Evolutionary conservation across 257 asterid species (phyloP), one percentile per base, ranked within the genome.

Genomic region (Solanum ossicruentum): DNA sequence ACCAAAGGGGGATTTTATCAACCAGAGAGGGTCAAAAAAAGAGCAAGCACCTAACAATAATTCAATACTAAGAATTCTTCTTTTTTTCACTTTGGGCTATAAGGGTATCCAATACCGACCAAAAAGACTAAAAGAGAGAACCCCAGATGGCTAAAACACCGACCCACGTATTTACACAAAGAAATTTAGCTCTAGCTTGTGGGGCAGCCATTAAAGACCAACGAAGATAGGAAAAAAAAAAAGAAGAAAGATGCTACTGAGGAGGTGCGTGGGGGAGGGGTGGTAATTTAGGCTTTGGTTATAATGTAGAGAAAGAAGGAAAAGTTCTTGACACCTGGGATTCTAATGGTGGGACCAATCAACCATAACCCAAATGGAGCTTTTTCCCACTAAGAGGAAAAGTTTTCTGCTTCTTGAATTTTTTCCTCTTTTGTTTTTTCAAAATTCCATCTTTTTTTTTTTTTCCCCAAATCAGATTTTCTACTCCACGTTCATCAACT

Each of bases 141-240:
- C 83, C 84, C 61, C 84, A 84, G 83, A 87, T 61, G 55, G 65
- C 84, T 80, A 87, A 84, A 89, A 85, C 91, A 92, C 75, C 93
- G 88, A 87, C 91, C 93, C 91, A 92, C 88, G 85, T 84, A 86
- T 84, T 85, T 56, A 91, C 86, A 88, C 67, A 90, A 87, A 86
- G 88, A 90, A 89, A 84, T 86, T 87, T 84, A 83, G 90, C 52
- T 51, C 36, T 83, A 69, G 43, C 11, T 12, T 36, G 95, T 90
- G 97, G 97, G 92, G 88, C 97, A 92, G 93, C 96, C 93, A 90
- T 92, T 89, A 88, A 94, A 89, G 93, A 88, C 87, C 66, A 89
- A 81, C 16, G 47, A 47, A 39, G 61, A 41, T 11, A 67, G 83
- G 15, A 82, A 86, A 77, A 26, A 36, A 32, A 54, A n/a, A 63